Evolutionary conservation across 371 early-diverging fungal genomes (phyloP), one percentile per base, ranked within the genome.

Genomic region (Chytridium lagenaria): DNA sequence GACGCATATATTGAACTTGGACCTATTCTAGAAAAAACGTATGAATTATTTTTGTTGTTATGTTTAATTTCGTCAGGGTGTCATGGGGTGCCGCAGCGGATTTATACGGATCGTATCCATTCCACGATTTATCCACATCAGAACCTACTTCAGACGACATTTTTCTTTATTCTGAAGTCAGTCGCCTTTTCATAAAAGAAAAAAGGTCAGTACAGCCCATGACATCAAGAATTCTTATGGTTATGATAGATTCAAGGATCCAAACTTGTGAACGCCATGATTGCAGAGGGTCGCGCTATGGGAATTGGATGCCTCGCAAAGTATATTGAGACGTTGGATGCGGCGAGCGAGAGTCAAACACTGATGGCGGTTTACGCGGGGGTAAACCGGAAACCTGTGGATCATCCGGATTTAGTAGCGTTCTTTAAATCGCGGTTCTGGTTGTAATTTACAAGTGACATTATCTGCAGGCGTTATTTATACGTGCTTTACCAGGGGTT

Each of bases 1-100:
- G 84, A 83, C 67, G 74, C 81, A 19, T 81, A 83, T 70, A 81
- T 81, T 49, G 84, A 83, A 55, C 68, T 83, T 2, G 81, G 70
- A 1, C 28, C 69, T 3, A 2, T 83, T 15, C 69, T 80, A 2
- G 78, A 79, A 64, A 39, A 76, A 15, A 68, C 72, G 55, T 52
- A 52, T 22, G 26, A 26, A n/a, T 5, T 52, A 5, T 26, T 5
- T 12, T 26, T 26, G 16, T 52, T 26, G 5, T n/a, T n/a, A 52
- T 52, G 5, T 26, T 52, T 23, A 52, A n/a, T 5, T 22, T 52
- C 12, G 23, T 5, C 55, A 52, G 55, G 39, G 69, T 59, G 0
- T 36, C 68, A 0, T 59, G 71, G 1, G 51, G 31, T 23, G 72
- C 66, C 3, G 79, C 80, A 1, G 74, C 74, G 0, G 77, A 78